Evolutionary conservation across 225 moss, liverwort and hornwort genomes (phyloP).

Genomic region (Sphagnum tenellum): DNA sequence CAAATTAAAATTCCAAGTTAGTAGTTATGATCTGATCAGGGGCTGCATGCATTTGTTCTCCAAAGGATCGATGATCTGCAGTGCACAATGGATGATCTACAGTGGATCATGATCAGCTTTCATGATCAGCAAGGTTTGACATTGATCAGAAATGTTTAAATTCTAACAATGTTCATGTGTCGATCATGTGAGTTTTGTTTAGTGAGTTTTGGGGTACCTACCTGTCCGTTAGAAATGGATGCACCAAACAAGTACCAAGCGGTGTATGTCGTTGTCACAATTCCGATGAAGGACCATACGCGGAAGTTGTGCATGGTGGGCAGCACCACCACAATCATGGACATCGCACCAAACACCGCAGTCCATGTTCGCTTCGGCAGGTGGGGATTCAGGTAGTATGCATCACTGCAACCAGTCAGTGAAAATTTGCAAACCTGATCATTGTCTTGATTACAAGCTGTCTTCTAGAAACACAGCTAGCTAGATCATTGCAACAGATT

Average conservation of each 20-base stretch:
- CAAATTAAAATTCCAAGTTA: too few relatives aligned
- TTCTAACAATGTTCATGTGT: too few relatives aligned
- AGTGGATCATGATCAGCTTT: too few relatives aligned
- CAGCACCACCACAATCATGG: constrained; percentile 44
- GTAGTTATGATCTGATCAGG: too few relatives aligned
- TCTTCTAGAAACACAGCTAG: background rate
- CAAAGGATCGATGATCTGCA: too few relatives aligned
- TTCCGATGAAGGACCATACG: constrained; percentile 35
- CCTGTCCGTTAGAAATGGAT: constrained; percentile 35
- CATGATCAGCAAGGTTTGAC: too few relatives aligned
- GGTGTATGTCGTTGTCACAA: constrained; percentile 42
- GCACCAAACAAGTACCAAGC: constrained; percentile 34
- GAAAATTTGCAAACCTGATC: background rate
- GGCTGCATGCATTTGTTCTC: too few relatives aligned
- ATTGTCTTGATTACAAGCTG: too few relatives aligned
- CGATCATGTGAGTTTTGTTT: background rate
- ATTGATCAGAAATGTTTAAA: too few relatives aligned
- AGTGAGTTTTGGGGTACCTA: constrained; percentile 1
- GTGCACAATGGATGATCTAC: too few relatives aligned
- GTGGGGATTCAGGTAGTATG: constrained; percentile 43
- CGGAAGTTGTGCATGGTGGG: constrained; percentile 49
- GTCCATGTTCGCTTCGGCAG: constrained; percentile 56
- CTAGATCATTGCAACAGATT: too few relatives aligned
- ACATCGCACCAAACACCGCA: constrained; percentile 44
- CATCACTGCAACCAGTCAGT: constrained; percentile 24